Conservation (phyloP, 2,329 filamentous ascomycete genomes). For the Rhinocladiella similis region DNA sequence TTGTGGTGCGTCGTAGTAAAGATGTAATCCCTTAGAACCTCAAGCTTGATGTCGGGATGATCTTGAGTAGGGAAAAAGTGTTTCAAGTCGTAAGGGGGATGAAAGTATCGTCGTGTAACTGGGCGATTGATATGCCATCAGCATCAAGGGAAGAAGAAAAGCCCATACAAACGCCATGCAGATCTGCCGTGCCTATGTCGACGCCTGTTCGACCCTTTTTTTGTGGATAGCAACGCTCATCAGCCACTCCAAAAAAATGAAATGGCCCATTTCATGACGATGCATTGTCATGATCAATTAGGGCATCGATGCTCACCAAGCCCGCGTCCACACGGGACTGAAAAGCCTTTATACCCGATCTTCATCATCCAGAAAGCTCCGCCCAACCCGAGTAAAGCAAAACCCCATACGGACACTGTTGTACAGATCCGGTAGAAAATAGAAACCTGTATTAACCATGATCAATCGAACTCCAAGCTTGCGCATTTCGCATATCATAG, state of each 20-base stretch:
- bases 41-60: neutral
- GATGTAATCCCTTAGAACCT: neutral
- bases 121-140: neutral
- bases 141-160: conserved; percentile 10
- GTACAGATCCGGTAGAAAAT: conserved; percentile 22
- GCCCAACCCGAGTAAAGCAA: conserved; percentile 14
- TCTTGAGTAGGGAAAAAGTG: neutral
- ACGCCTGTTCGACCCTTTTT: conserved; percentile 12
- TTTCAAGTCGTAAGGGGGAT: neutral
- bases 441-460: conserved; percentile 18
- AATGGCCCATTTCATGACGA: conserved; percentile 16
- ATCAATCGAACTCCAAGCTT: conserved; percentile 28
- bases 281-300: conserved; percentile 14
- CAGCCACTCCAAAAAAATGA: conserved; percentile 5
- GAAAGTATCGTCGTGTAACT: conserved; percentile 6
- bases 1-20: neutral
- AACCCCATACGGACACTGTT: conserved; percentile 23
- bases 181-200: conserved; percentile 17
- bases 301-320: neutral
- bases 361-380: conserved; percentile 21
- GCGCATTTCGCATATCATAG: conserved; percentile 29
- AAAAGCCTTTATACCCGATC: neutral
- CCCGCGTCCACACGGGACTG: neutral
- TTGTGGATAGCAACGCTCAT: conserved; percentile 8
- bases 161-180: conserved; percentile 21